Base-by-base conservation (phyloP, 345 rosid genomes). In the Syzygium aqueum region DNA sequence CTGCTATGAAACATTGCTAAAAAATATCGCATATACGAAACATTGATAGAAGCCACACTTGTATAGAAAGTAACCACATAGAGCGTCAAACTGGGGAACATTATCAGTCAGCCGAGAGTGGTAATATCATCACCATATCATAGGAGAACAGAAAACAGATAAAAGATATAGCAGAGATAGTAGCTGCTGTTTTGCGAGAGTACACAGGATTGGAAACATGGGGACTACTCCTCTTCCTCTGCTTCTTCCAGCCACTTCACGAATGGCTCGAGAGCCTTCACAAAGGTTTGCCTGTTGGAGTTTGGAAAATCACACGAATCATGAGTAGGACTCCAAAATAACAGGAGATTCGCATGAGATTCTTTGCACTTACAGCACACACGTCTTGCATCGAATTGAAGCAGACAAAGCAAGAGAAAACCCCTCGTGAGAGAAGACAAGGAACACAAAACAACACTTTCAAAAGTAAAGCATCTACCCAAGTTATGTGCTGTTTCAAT, bases 191-290 rank as follows among this genome's bases (percentile, higher is more conserved):
- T 73, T 73, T 53, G 9, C 4, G 63, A 57, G n/a, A 9, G n/a
- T 25, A 57, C 28, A 19, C 7, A 67, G 80, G 49, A 73, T 49
- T 37, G 5, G 49, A 19, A 73, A 73, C 49, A 73, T 73, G 27
- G 49, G 15, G 40, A 13, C 92, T 88, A 95, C 61, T 96, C 99
- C 91, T 96, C 98, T 91, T 98, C 99, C 90, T 98, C 99, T 0
- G 99, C 99, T 89, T 95, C 99, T 88, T 98, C 99, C 91, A 98
- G 97, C 99, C 99, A 98, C 12, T 92, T 96, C 89, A 98, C 98
- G 78, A 96, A 96, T n/a, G 97, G 96, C 92, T 96, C 98, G 85
- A 98, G 54, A 54, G 98, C 93, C 92, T 96, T 98, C 91, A 98
- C 99, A 92, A 98, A 96, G 88, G 89, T 93, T 95, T 96, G 97